phyloP scores from a whole-genome alignment of 1,284 basidiomycete species.

The Tilletia caries region DNA sequence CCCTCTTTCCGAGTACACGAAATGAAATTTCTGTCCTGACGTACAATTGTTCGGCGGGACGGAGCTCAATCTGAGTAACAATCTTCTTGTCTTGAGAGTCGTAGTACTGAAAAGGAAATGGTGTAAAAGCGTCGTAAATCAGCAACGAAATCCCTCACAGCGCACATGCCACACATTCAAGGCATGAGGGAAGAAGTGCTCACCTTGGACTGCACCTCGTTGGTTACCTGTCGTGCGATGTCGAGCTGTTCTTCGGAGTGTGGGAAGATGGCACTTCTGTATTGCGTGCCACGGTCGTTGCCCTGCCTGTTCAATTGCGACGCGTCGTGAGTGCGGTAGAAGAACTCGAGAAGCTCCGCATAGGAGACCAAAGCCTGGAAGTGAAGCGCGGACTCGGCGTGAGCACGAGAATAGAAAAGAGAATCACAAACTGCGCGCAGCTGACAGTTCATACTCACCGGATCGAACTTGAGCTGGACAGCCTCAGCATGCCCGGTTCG shows the following conservation, averaged over 20 bases:
- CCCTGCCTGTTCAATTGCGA: constrained; percentile 61
- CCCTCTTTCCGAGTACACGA: neutral
- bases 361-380: constrained; percentile 64
- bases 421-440: neutral
- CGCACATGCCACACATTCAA: no score
- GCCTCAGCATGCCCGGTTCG: constrained; percentile 86
- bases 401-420: neutral
- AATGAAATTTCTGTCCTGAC: constrained; percentile 23
- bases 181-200: no score
- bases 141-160: no score
- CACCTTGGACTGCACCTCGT: constrained; percentile 75
- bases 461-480: constrained; percentile 79
- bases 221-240: constrained; percentile 74
- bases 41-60: constrained; percentile 13
- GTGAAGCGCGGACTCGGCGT: neutral
- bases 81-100: constrained; percentile 69
- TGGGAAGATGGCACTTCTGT: constrained; percentile 88
- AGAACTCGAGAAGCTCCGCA: constrained; percentile 68
- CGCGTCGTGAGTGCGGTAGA: constrained; percentile 79
- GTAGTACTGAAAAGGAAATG: constrained; percentile 57
- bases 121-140: neutral
- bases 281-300: constrained; percentile 60
- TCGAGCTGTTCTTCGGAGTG: constrained; percentile 71
- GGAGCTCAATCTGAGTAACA: constrained; percentile 60
- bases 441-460: constrained; percentile 47